A percentile compares a stretch with the other conserved stretches of the same genome.
Evolutionary conservation across 805 yeast genomes (phyloP).

Genomic region (Starmera pachycereana): DNA sequence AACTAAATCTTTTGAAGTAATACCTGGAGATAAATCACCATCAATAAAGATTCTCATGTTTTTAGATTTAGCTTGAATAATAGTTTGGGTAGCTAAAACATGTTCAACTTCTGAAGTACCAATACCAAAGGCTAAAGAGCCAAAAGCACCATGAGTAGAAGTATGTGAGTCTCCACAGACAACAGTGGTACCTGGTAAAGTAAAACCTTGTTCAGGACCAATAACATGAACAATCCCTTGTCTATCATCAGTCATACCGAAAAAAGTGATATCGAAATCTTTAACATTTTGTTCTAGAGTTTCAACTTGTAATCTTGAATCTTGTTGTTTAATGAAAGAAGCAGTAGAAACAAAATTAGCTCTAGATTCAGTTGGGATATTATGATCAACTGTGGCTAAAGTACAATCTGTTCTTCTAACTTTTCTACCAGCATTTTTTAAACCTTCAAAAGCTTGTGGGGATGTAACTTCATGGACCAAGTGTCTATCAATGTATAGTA

Average conservation of each 20-base stretch:
- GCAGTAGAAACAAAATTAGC: conserved; percentile 59
- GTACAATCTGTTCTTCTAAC: conserved; percentile 93
- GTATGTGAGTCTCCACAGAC: conserved; percentile 99
- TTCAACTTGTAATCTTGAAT: conserved; percentile 84
- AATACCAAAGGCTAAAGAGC: conserved; percentile 94
- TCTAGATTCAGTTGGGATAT: conserved; percentile 93
- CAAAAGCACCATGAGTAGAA: conserved; percentile 98
- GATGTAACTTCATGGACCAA: conserved; percentile 97
- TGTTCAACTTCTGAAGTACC: conserved; percentile 99
- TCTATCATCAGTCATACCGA: conserved; percentile 89
- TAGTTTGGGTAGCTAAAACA: conserved; percentile 94
- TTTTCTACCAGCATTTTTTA: conserved; percentile 73
- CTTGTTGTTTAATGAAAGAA: conserved; percentile 80
- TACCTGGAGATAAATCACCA: conserved; percentile 79
- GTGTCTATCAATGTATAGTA: conserved; percentile 92
- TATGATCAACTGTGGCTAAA: conserved; percentile 92
- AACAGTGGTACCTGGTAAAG: conserved; percentile 96
- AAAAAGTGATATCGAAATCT: conserved; percentile 81
- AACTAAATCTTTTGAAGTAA: conserved; percentile 92
- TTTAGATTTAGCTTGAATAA: conserved; percentile 89
- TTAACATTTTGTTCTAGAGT: conserved; percentile 90
- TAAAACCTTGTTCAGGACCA: conserved; percentile 98
- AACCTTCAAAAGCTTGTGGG: conserved; percentile 98
- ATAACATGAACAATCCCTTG: conserved; percentile 98
- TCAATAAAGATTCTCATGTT: conserved; percentile 86